Percentiles rank a stretch among this genome's conserved stretches.
phyloP scores from a whole-genome alignment of 495 filamentous ascomycete genomes.

The Penicillium samsonianum region DNA sequence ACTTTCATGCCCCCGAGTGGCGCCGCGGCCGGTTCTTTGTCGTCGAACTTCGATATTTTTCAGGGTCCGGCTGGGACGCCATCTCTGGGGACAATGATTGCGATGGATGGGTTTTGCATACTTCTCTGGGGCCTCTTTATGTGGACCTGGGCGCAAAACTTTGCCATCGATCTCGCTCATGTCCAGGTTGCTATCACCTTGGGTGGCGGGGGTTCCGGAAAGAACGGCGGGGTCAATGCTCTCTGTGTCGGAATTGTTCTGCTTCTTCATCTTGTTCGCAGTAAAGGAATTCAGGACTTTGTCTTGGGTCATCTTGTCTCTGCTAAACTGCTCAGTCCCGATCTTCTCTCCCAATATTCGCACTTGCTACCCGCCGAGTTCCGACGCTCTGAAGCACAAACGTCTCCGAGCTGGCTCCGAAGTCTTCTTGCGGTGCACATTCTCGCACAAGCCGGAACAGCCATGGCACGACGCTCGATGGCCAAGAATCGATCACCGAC shows the following conservation, averaged over 20 bases:
- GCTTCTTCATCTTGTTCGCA: conserved; percentile 64
- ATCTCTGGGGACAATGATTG: conserved; percentile 76
- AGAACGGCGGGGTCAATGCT: conserved; percentile 68
- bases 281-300: conserved; percentile 56
- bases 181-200: conserved; percentile 93
- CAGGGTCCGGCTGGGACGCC: conserved; percentile 70
- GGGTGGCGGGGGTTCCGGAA: conserved; percentile 78
- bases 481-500: conserved; percentile 50
- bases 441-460: conserved; percentile 70
- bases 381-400: conserved; percentile 41
- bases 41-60: conserved; percentile 71
- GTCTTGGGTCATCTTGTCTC: conserved; percentile 48
- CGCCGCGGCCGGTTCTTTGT: conserved; percentile 51
- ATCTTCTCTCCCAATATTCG: conserved; percentile 47
- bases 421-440: conserved; percentile 82
- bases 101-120: conserved; percentile 79
- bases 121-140: conserved; percentile 81
- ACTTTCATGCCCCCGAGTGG: conserved; percentile 84
- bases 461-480: conserved; percentile 55
- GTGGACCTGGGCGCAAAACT: conserved; percentile 83
- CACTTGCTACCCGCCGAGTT: conserved; percentile 47
- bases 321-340: conserved; percentile 47
- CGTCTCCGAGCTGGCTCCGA: conserved; percentile 60
- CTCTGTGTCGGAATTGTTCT: conserved; percentile 81
- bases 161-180: conserved; percentile 91